Conservation (phyloP, 2,329 filamentous ascomycete genomes). For the Xylaria hypoxylon region DNA sequence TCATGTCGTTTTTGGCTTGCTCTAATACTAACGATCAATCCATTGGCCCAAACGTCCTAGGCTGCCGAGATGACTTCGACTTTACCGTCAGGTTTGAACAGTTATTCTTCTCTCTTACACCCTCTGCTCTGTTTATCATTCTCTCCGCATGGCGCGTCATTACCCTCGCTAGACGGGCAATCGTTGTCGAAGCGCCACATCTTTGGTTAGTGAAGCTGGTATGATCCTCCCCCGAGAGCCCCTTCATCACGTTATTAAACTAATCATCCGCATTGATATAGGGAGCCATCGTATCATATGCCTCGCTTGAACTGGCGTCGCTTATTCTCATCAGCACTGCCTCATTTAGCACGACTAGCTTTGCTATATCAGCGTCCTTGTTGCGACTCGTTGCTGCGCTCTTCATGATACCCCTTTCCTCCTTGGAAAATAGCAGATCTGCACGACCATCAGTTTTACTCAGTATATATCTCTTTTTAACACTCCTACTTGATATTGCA, state of each 20-base stretch:
- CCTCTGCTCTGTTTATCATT: constrained; percentile 55
- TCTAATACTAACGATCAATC: constrained; percentile 36
- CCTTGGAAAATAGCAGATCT: too few species aligned
- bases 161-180: constrained; percentile 49
- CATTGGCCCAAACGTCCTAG: constrained; percentile 59
- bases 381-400: too few species aligned
- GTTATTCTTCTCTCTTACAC: constrained; percentile 59
- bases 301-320: not conserved
- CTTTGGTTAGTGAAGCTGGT: constrained; percentile 53
- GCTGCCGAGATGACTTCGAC: constrained; percentile 62
- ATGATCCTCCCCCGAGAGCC: not conserved
- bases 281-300: not conserved
- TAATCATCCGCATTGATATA: not conserved
- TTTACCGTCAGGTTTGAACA: constrained; percentile 64
- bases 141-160: constrained; percentile 51
- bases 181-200: constrained; percentile 52
- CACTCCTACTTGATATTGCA: too few species aligned
- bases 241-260: too few species aligned
- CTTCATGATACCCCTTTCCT: too few species aligned
- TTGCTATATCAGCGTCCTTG: too few species aligned
- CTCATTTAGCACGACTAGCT: too few species aligned
- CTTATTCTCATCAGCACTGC: too few species aligned
- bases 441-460: too few species aligned
- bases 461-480: too few species aligned
- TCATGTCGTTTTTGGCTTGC: constrained; percentile 38